These are phyloP conservation scores for Diospyros kaki DNA, from an alignment of 148 eudicot species.

Conservation along the genomic window DNA sequence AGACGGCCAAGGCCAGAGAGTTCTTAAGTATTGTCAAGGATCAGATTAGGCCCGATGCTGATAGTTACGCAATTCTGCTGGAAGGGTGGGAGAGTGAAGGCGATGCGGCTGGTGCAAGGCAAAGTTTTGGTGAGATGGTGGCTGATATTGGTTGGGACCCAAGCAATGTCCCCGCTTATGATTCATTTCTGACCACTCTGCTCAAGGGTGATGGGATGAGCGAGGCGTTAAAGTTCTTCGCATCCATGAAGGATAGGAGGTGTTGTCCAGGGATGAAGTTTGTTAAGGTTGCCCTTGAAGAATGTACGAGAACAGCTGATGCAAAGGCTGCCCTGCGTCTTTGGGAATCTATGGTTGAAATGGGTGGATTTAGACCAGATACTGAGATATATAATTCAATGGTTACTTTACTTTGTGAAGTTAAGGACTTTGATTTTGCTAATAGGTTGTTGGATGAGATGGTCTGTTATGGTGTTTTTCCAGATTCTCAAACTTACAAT, in stretches of 20 bases:
- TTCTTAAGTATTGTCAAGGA: slow-evolving; percentile 35
- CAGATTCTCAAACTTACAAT: slow-evolving; percentile 55
- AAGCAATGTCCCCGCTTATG: slow-evolving; percentile 51
- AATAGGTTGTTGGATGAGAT: slow-evolving; percentile 63
- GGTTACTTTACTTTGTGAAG: slow-evolving; percentile 55
- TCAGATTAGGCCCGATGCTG: slow-evolving; percentile 49
- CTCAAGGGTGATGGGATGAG: slow-evolving; percentile 55
- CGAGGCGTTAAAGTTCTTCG: slow-evolving; percentile 55
- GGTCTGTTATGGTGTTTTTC: slow-evolving; percentile 68
- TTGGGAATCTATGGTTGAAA: slow-evolving; percentile 55
- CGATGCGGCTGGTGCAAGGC: slow-evolving; percentile 43
- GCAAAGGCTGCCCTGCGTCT: slow-evolving; percentile 47
- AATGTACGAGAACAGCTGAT: slow-evolving; percentile 49
- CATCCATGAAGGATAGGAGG: slow-evolving; percentile 50
- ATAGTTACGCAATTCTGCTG: slow-evolving; percentile 67
- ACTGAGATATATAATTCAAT: slow-evolving; percentile 58
- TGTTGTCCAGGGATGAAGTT: slow-evolving; percentile 71
- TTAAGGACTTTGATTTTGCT: slow-evolving; percentile 44
- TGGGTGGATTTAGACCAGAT: slow-evolving; percentile 47
- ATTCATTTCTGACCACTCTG: slow-evolving; percentile 62
- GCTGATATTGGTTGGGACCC: slow-evolving; percentile 57
- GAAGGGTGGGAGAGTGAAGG: slow-evolving; percentile 85
- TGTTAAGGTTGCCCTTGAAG: slow-evolving; percentile 56
- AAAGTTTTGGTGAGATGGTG: slow-evolving; percentile 64
- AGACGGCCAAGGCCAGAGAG: slow-evolving; percentile 40